Evolutionary conservation across 1,284 basidiomycete genomes (phyloP).

Genomic region (Cutaneotrichosporon sp.): DNA sequence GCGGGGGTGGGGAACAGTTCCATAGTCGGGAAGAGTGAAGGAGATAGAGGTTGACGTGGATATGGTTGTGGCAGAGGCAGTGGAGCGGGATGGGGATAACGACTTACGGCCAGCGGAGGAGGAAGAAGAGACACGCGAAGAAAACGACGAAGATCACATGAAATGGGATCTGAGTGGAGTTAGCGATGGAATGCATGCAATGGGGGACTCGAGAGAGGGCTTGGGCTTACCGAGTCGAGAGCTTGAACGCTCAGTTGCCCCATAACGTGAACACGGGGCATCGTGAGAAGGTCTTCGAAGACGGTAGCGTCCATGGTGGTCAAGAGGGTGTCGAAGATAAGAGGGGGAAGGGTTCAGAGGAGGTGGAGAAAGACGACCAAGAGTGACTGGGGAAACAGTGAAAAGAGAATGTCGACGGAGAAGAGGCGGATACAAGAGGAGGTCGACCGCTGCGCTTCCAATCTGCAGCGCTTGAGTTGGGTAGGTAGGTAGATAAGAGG

Average conservation of each 20-base stretch:
- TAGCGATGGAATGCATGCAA: background rate
- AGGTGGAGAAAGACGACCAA: no score
- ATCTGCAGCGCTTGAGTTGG: no score
- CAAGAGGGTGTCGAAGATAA: no score
- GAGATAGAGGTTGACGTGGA: background rate
- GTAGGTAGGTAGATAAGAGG: no score
- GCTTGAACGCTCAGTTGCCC: constrained; percentile 3
- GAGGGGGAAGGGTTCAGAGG: no score
- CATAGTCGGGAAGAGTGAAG: background rate
- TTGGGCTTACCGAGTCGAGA: constrained; percentile 11
- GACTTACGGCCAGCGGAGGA: constrained; percentile 12
- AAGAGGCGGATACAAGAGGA: no score
- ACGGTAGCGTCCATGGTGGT: constrained; percentile 2
- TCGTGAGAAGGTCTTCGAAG: background rate
- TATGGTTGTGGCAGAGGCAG: background rate
- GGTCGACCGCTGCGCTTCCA: no score
- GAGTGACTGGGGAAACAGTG: no score
- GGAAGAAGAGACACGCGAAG: constrained; percentile 1
- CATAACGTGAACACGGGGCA: constrained; percentile 6
- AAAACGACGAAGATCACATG: constrained; percentile 8
- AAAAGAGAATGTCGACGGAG: no score
- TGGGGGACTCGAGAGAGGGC: no score
- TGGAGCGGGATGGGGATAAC: background rate
- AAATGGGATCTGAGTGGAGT: constrained; percentile 4
- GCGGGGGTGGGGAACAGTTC: no score